These are phyloP conservation scores for Metschnikowia matae DNA, from an alignment of 805 yeast genomes.

Conservation along the genomic window DNA sequence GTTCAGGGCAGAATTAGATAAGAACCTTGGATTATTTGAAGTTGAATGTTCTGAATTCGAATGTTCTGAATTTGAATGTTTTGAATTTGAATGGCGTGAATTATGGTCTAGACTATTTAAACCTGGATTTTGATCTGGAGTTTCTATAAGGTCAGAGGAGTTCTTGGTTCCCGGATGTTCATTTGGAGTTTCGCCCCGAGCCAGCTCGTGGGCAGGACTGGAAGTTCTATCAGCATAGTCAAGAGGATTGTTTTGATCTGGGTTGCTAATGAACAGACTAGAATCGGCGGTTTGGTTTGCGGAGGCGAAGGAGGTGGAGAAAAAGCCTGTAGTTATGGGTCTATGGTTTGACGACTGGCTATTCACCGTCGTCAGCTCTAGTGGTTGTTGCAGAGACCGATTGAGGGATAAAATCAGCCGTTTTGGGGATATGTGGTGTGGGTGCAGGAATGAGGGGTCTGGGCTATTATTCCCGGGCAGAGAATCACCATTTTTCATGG, in stretches of 20 bases:
- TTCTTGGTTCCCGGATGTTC: too few relatives aligned
- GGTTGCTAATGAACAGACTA: conserved; percentile 18
- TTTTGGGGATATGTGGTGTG: too few relatives aligned
- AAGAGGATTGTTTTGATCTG: background rate
- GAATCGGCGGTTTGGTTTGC: conserved; percentile 12
- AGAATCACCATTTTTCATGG: background rate
- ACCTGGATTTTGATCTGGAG: too few relatives aligned
- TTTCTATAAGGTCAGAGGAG: too few relatives aligned
- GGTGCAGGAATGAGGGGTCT: too few relatives aligned
- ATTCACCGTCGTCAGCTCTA: background rate
- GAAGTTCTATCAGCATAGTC: background rate
- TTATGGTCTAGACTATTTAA: too few relatives aligned
- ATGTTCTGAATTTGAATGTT: background rate
- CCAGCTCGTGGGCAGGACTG: conserved; percentile 2
- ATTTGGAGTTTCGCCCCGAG: background rate
- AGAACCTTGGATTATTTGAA: too few relatives aligned
- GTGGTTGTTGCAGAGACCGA: background rate
- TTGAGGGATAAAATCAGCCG: background rate
- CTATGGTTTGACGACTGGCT: background rate
- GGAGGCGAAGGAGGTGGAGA: background rate
- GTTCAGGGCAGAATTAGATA: background rate
- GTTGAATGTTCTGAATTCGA: background rate
- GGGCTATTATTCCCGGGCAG: background rate
- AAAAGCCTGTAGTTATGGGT: background rate
- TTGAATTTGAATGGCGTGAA: too few relatives aligned